A percentile compares a stretch with the other conserved stretches of the same genome.
Conservation (phyloP, 177 flowering plant species). For the Vitis hybrid region DNA sequence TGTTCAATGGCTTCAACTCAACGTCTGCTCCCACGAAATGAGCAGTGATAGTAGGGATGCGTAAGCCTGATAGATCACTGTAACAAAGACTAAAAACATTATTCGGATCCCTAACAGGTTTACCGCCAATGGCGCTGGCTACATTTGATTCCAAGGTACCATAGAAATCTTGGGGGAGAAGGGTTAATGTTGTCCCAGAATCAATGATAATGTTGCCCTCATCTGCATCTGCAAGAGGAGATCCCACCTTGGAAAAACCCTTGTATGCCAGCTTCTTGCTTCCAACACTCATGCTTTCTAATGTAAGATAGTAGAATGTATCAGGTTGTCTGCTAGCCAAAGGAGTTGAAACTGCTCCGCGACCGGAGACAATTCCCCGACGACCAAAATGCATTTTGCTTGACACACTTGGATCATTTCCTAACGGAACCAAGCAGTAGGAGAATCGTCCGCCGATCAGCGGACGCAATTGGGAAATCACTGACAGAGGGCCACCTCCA, state of each 20-base stretch:
- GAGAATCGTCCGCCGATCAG: constrained; percentile 38
- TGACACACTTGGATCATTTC: not conserved
- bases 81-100: constrained; percentile 26
- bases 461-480: constrained; percentile 33
- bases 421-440: constrained; percentile 39
- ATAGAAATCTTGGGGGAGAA: constrained; percentile 22
- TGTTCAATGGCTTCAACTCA: constrained; percentile 18
- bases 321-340: not conserved
- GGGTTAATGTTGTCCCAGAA: constrained; percentile 49
- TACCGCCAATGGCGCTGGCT: constrained; percentile 3
- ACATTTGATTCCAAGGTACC: constrained; percentile 14
- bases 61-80: not conserved
- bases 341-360: constrained; percentile 31
- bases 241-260: too few species aligned
- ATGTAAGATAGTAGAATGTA: constrained; percentile 36
- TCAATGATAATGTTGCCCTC: constrained; percentile 45
- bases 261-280: constrained; percentile 8
- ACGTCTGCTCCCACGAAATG: constrained; percentile 38
- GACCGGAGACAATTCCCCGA: constrained; percentile 20
- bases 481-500: constrained; percentile 39
- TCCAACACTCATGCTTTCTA: constrained; percentile 45
- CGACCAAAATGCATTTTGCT: constrained; percentile 43
- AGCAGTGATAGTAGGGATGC: constrained; percentile 22
- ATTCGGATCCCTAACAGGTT: constrained; percentile 19
- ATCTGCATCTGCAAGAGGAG: too few species aligned